Evolutionary conservation across 164 flowering plant genomes (phyloP).

Genomic region (Tetrastigma voinierianum): DNA sequence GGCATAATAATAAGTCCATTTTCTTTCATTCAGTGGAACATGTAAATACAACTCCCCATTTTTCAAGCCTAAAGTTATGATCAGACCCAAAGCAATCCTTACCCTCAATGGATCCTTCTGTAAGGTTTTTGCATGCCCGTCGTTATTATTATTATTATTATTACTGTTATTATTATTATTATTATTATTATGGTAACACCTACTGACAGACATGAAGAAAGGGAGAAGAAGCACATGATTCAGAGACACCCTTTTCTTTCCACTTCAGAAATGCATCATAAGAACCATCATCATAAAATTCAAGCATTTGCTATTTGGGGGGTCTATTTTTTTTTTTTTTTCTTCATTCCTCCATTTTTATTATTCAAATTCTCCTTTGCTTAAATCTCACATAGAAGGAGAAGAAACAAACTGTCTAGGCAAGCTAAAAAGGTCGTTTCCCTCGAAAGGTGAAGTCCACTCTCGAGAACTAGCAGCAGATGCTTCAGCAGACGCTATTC

Average conservation of each 20-base stretch:
- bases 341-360: slow-evolving; percentile 4
- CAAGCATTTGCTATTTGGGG: slow-evolving; percentile 18
- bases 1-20: too few species aligned
- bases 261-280: slow-evolving; percentile 16
- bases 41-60: too few species aligned
- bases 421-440: slow-evolving; percentile 58
- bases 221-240: not conserved
- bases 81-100: too few species aligned
- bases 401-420: slow-evolving; percentile 73
- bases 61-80: too few species aligned
- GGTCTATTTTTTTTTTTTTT: slow-evolving; percentile 11
- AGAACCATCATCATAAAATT: slow-evolving; percentile 24
- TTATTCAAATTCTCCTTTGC: not conserved
- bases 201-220: too few species aligned
- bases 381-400: slow-evolving; percentile 49
- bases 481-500: slow-evolving; percentile 18
- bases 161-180: too few species aligned
- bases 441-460: slow-evolving; percentile 77
- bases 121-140: too few species aligned
- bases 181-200: too few species aligned
- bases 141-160: too few species aligned
- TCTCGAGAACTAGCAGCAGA: slow-evolving; percentile 43
- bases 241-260: slow-evolving; percentile 7
- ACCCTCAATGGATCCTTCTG: too few species aligned
- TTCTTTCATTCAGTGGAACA: too few species aligned